These are phyloP conservation scores for Capsicum chinense DNA, from an alignment of 257 asterid genomes.

Conservation along the genomic window DNA sequence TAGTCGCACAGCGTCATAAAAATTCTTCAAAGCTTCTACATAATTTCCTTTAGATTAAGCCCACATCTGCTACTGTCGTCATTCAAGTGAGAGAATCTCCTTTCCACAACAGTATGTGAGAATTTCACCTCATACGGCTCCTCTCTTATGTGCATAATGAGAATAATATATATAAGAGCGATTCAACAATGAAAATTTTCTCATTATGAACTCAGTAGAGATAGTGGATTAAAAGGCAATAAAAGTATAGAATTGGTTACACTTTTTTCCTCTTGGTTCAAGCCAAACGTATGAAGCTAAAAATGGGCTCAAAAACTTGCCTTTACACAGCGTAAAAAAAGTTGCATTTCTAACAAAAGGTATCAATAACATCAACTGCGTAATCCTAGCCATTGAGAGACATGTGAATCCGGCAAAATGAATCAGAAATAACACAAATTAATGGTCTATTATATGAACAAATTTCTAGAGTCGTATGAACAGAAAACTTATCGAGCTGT, in stretches of 20 bases:
- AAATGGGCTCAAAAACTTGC: neutral
- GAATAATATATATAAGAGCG: no score
- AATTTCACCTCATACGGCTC: no score
- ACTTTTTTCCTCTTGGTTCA: slow-evolving; percentile 8
- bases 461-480: neutral
- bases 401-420: neutral
- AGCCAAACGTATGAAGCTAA: neutral
- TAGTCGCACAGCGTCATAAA: no score
- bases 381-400: slow-evolving; percentile 13
- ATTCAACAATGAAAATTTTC: no score
- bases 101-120: no score
- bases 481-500: slow-evolving; percentile 65
- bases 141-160: no score
- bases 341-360: neutral
- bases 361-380: neutral
- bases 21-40: no score
- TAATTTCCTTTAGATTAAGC: no score
- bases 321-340: neutral
- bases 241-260: neutral
- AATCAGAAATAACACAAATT: neutral
- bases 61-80: no score
- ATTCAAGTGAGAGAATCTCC: no score
- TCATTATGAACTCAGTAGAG: no score
- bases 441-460: slow-evolving; percentile 24
- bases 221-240: no score